Conservation (phyloP, 805 yeast species). For the Saturnispora zaruensis region DNA sequence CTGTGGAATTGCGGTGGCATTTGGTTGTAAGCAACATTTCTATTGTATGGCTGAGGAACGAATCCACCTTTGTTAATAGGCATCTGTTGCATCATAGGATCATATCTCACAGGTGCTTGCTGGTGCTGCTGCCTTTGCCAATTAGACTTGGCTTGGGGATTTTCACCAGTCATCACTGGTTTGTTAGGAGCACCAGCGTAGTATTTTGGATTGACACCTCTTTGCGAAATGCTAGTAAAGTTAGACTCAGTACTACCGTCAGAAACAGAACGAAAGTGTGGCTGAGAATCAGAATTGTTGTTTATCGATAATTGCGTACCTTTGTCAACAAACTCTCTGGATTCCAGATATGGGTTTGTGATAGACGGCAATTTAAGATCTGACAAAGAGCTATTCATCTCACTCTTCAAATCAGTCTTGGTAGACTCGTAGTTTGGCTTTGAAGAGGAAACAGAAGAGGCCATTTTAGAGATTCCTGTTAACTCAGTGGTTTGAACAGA, state of each 20-base stretch:
- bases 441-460: not conserved
- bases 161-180: not conserved
- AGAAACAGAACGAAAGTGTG: not conserved
- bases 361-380: conserved; percentile 10
- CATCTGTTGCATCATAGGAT: not conserved
- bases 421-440: not conserved
- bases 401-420: not conserved
- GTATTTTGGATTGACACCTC: conserved; percentile 59
- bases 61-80: not conserved
- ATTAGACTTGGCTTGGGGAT: not conserved
- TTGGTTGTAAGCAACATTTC: not conserved
- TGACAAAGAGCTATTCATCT: not conserved
- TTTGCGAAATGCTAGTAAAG: conserved; percentile 71
- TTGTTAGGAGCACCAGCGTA: conserved; percentile 27
- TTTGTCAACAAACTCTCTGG: not conserved
- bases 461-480: not conserved
- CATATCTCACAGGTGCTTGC: not conserved
- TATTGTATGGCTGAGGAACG: not conserved
- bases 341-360: conserved; percentile 9
- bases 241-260: conserved; percentile 35
- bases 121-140: not conserved
- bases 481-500: not conserved
- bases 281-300: not conserved
- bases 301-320: not conserved
- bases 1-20: conserved; percentile 7